Evolutionary conservation across 2,329 filamentous ascomycete species (phyloP), one percentile per base, ranked within the genome.

Genomic region (Aplosporella prunicola): DNA sequence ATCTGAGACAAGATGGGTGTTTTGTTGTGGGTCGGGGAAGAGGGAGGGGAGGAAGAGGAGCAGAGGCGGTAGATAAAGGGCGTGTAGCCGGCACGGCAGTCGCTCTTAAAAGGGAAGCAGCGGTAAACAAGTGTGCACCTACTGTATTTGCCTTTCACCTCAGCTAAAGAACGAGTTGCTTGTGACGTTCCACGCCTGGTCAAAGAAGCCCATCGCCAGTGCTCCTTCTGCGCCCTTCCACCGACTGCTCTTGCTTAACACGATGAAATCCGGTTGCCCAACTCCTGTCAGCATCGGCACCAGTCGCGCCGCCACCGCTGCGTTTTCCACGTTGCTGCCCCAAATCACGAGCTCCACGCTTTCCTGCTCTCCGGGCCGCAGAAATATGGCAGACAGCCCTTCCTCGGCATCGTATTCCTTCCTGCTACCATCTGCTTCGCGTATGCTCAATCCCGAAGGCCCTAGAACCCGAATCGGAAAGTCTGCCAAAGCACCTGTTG

Each of bases 221-320:
- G 64, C 60, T 5, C 72, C 72, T 28, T 64, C 69, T 29, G 67
- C 53, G 1, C 72, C 72, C 44, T 63, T 65, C 66, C 66, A 72
- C 40, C 61, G 57, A 49, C 66, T 66, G 16, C 52, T 59, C 35
- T 56, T 48, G 28, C 65, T 60, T 18, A 71, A 46, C 2, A 77
- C 51, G 4, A 76, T 57, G 46, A 74, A 76, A 45, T 77, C 72
- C 9, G 74, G 72, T 45, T 74, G 69, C 1, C 72, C 71, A 32
- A 66, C 67, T 7, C 74, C 73, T 13, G 72, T 71, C 35, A 75
- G 51, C 45, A 69, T 67, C 0, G 74, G 73, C 16, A 74, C 59
- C 24, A 77, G 53, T 20, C 72, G 62, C 4, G 68, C 64, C 26
- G 71, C 72, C 39, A 67, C 61, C 20, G 57, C 53, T 31, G 76